phyloP scores from a whole-genome alignment of 2,329 filamentous ascomycete genomes.

The Lasiodiplodia gonubiensis region DNA sequence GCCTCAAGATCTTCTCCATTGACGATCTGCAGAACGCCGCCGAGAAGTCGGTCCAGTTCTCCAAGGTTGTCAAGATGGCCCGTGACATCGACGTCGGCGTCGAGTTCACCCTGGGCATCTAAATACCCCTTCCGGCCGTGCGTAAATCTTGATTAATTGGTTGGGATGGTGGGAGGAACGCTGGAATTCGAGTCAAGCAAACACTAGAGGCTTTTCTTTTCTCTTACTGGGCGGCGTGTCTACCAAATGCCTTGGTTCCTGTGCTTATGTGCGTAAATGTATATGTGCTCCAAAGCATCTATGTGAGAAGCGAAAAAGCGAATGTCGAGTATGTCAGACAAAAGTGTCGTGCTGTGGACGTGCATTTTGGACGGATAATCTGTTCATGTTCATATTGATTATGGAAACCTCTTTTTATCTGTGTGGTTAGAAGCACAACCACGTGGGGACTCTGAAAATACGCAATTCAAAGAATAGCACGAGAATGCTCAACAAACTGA shows the following conservation, averaged over 20 bases:
- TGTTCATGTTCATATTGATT: too few relatives aligned
- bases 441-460: too few relatives aligned
- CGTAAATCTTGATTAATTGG: not conserved
- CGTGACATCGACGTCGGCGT: constrained; percentile 97
- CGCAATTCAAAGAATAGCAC: too few relatives aligned
- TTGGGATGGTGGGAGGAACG: not conserved
- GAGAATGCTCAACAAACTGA: too few relatives aligned
- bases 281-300: not conserved
- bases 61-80: constrained; percentile 98
- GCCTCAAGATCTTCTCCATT: constrained; percentile 99
- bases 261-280: not conserved
- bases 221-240: constrained; percentile 10
- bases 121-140: constrained; percentile 43
- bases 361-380: too few relatives aligned
- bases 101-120: constrained; percentile 72
- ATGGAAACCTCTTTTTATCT: too few relatives aligned
- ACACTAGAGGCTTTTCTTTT: not conserved
- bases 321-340: not conserved
- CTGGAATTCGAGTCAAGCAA: not conserved
- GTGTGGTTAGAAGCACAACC: too few relatives aligned
- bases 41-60: constrained; percentile 98
- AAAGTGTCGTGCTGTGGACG: too few relatives aligned
- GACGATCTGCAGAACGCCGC: constrained; percentile 96
- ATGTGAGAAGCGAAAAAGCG: constrained; percentile 11
- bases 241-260: not conserved